A percentile compares a stretch with the other conserved stretches of the same genome.
These are phyloP conservation scores for Diatrype stigma DNA, from an alignment of 2,329 filamentous ascomycete species.

Conservation along the genomic window DNA sequence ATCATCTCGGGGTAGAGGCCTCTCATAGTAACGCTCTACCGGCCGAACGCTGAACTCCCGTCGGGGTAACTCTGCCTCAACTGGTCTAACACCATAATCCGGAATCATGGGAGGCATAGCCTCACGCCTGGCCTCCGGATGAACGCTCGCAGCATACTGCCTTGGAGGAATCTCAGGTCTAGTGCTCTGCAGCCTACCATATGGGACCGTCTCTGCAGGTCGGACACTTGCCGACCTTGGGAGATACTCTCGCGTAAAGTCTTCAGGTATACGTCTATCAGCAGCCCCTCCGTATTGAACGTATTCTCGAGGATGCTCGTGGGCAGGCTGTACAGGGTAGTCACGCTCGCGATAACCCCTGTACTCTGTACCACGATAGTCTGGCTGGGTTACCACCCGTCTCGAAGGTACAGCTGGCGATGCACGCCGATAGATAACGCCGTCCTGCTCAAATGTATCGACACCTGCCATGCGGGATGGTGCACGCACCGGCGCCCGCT, in stretches of 20 bases:
- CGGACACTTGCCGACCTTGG: constrained; percentile 55
- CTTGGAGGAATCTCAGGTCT: constrained; percentile 37
- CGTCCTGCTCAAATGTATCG: constrained; percentile 46
- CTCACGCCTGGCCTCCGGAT: constrained; percentile 35
- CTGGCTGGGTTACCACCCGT: constrained; percentile 60
- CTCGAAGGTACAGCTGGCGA: constrained; percentile 50
- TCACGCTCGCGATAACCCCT: constrained; percentile 55
- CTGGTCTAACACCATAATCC: constrained; percentile 30
- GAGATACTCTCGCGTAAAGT: constrained; percentile 48
- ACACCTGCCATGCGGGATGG: constrained; percentile 45
- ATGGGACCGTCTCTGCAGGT: constrained; percentile 43
- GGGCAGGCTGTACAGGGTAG: constrained; percentile 48
- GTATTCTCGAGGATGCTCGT: constrained; percentile 40
- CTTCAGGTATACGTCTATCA: constrained; percentile 40
- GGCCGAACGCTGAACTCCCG: constrained; percentile 39
- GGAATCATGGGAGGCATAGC: constrained; percentile 21
- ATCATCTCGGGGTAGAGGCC: constrained; percentile 29
- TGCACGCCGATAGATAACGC: constrained; percentile 44
- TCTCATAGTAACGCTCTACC: constrained; percentile 41
- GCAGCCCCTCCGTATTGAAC: constrained; percentile 41
- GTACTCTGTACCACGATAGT: constrained; percentile 49
- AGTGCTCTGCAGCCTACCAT: constrained; percentile 40
- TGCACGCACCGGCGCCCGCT: constrained; percentile 53
- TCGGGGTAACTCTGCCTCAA: constrained; percentile 28
- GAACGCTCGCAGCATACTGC: constrained; percentile 43